phyloP scores from a whole-genome alignment of 2,329 filamentous ascomycete species.

The Colletotrichum karsti region DNA sequence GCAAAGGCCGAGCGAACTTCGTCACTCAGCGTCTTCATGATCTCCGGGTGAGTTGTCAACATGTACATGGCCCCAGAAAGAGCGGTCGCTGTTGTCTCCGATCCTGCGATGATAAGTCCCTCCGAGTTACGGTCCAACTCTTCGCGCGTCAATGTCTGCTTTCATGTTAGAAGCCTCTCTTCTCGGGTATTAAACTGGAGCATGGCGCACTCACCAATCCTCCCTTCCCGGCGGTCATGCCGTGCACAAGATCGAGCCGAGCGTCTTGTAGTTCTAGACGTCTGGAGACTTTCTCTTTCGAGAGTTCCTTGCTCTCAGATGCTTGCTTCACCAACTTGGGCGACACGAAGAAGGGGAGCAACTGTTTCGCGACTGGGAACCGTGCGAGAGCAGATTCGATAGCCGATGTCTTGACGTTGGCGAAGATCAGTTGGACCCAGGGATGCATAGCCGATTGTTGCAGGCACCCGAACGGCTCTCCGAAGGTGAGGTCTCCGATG shows the following conservation, averaged over 20 bases:
- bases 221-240: neutral
- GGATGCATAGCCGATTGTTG: slow-evolving; percentile 32
- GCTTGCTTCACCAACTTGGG: neutral
- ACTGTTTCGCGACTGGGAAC: neutral
- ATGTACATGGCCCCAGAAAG: slow-evolving; percentile 50
- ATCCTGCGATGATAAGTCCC: slow-evolving; percentile 44
- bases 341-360: neutral
- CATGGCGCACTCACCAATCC: neutral
- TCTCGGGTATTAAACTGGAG: neutral
- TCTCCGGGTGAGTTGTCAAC: slow-evolving; percentile 40
- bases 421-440: slow-evolving; percentile 29
- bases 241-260: neutral
- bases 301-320: neutral
- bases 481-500: slow-evolving; percentile 38
- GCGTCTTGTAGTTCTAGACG: neutral
- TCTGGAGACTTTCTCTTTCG: neutral
- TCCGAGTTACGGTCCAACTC: neutral
- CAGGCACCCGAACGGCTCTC: slow-evolving; percentile 36
- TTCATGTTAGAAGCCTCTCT: neutral
- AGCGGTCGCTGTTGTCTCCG: slow-evolving; percentile 54
- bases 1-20: slow-evolving; percentile 50
- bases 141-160: neutral
- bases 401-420: neutral
- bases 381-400: neutral
- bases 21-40: slow-evolving; percentile 37